A percentile compares a stretch with the other conserved stretches of the same genome.
phyloP scores from a whole-genome alignment of 805 yeast genomes.

The Schizosaccharomyces octosporus region DNA sequence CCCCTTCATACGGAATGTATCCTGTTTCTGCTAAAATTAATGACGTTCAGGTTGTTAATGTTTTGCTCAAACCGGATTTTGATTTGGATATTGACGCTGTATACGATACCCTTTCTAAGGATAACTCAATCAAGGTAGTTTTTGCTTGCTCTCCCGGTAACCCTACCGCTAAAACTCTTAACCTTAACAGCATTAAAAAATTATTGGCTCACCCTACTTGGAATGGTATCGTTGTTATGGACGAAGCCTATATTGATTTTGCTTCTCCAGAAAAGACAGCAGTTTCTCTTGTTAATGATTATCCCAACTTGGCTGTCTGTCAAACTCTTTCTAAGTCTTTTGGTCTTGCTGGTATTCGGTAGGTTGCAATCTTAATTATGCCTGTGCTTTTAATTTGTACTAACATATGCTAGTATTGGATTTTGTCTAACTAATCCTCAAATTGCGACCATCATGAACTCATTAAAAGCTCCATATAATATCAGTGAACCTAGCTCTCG shows the following conservation, averaged over 20 bases:
- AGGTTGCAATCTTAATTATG: not conserved
- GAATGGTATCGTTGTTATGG: constrained; percentile 57
- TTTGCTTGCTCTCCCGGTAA: constrained; percentile 92
- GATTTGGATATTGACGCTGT: constrained; percentile 36
- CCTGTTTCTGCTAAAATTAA: constrained; percentile 72
- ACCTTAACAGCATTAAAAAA: constrained; percentile 23
- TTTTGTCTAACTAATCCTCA: constrained; percentile 40
- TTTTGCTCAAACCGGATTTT: constrained; percentile 29
- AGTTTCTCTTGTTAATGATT: constrained; percentile 53
- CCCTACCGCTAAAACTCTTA: constrained; percentile 58
- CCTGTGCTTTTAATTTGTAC: not conserved
- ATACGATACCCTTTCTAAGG: constrained; percentile 25
- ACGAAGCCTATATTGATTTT: constrained; percentile 90
- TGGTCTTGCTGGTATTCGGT: constrained; percentile 83
- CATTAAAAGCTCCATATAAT: constrained; percentile 91
- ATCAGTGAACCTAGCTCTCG: constrained; percentile 60
- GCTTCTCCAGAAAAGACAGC: constrained; percentile 34
- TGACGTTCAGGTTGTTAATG: constrained; percentile 54
- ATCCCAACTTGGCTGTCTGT: constrained; percentile 62
- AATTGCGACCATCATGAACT: constrained; percentile 45
- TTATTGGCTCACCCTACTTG: constrained; percentile 25
- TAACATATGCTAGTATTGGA: constrained; percentile 24
- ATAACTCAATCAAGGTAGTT: constrained; percentile 42
- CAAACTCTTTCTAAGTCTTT: constrained; percentile 88
- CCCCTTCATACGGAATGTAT: constrained; percentile 97